A percentile compares a stretch with the other conserved stretches of the same genome.
Evolutionary conservation across 148 eudicot genomes (phyloP).

Genomic region (Fagopyrum homotropicum): DNA sequence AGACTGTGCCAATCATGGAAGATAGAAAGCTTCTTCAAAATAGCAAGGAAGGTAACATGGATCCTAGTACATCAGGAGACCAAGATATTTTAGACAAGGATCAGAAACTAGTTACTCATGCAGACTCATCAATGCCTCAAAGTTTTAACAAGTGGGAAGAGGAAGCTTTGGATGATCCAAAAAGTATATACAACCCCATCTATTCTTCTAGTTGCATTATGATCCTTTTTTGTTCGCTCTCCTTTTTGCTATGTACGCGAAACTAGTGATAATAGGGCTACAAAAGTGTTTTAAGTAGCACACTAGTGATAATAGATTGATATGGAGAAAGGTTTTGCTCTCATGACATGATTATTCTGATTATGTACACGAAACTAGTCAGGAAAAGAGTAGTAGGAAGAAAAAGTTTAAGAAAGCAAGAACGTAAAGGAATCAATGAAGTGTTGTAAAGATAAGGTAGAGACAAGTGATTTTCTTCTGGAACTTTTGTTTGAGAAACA

Average conservation of each 20-base stretch:
- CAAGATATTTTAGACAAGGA: neutral
- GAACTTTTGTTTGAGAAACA: neutral
- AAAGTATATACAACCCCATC: neutral
- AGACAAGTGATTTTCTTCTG: too few relatives aligned
- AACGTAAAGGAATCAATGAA: neutral
- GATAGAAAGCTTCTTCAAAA: neutral
- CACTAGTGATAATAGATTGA: neutral
- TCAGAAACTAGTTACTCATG: neutral
- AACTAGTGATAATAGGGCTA: too few relatives aligned
- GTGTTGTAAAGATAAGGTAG: neutral
- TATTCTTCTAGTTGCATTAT: neutral
- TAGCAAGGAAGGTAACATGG: constrained; percentile 3
- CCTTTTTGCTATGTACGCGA: too few relatives aligned
- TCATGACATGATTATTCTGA: neutral
- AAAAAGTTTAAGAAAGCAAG: neutral
- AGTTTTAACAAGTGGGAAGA: neutral
- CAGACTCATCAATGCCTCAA: neutral
- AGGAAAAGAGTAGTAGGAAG: neutral
- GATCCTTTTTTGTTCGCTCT: neutral
- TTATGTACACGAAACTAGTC: neutral
- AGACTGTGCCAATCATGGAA: neutral
- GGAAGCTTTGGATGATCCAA: neutral
- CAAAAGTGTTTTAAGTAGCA: neutral
- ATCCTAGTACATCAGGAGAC: neutral
- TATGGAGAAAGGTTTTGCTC: neutral